A percentile compares a stretch with the other conserved stretches of the same genome.
Evolutionary conservation across 768 basidiomycete species (phyloP).

Genomic region (Collybia sp.): DNA sequence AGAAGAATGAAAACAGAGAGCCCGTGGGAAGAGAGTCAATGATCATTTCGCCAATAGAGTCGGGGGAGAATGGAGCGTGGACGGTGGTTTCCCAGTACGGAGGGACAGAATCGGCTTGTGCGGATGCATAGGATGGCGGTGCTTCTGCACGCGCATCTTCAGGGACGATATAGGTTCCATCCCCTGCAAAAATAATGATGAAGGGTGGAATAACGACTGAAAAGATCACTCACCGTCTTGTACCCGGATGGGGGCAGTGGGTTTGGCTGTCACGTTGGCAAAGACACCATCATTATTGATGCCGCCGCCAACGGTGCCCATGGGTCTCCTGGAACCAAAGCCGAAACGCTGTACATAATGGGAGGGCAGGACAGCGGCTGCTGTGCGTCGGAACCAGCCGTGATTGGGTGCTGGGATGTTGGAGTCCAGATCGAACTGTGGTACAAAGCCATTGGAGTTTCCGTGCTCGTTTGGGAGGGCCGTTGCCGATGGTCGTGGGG

Average conservation of each 20-base stretch:
- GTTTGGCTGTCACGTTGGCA: constrained; percentile 91
- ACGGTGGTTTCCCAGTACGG: constrained; percentile 98
- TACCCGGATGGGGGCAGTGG: constrained; percentile 50
- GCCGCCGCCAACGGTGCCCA: constrained; percentile 58
- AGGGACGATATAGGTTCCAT: constrained; percentile 70
- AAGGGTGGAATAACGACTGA: constrained; percentile 1
- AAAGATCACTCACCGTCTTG: constrained; percentile 49
- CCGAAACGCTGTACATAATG: constrained; percentile 42
- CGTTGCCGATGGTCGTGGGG: constrained; percentile 56
- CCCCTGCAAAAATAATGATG: constrained; percentile 36
- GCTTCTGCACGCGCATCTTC: constrained; percentile 81
- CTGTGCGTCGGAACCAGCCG: constrained; percentile 56
- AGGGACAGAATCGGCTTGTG: constrained; percentile 93
- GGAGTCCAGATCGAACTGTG: constrained; percentile 36
- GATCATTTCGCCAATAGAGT: constrained; percentile 72
- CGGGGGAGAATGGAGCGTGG: constrained; percentile 76
- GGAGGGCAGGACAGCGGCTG: constrained; percentile 51
- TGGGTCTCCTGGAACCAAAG: constrained; percentile 30
- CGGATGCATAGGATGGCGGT: constrained; percentile 89
- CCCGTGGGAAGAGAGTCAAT: constrained; percentile 87
- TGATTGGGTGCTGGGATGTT: constrained; percentile 23
- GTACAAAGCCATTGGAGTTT: constrained; percentile 71
- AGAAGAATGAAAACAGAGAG: constrained; percentile 80
- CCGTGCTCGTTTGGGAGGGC: constrained; percentile 70
- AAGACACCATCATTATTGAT: constrained; percentile 88